Conservation (phyloP, 768 basidiomycete genomes). For the Hypsizygus marmoreus region DNA sequence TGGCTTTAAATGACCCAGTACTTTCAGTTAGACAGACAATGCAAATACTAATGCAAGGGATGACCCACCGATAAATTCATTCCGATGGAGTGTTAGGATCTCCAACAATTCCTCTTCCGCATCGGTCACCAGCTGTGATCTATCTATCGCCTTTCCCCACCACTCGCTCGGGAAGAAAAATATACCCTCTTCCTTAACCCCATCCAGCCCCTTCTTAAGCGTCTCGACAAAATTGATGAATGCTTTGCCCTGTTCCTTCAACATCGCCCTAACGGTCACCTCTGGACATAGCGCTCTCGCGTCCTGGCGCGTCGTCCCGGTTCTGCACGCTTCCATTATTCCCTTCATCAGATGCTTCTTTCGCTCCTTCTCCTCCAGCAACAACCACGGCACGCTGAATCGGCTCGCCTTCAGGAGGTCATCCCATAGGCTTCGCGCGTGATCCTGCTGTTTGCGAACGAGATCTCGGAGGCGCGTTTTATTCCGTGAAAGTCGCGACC, state of each 20-base stretch:
- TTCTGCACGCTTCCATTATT: constrained; percentile 9
- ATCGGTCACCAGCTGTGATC: background rate
- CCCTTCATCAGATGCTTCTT: constrained; percentile 16
- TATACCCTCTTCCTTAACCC: constrained; percentile 3
- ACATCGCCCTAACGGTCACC: constrained; percentile 11
- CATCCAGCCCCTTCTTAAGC: constrained; percentile 3
- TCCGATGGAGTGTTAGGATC: constrained; percentile 14
- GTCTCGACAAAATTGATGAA: constrained; percentile 1
- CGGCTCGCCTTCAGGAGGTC: constrained; percentile 2
- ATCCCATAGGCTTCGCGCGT: constrained; percentile 4
- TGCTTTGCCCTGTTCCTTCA: constrained; percentile 7
- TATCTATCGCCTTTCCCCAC: constrained; percentile 16
- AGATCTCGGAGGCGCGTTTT: background rate
- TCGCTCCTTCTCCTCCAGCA: constrained; percentile 15
- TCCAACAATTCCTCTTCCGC: constrained; percentile 5
- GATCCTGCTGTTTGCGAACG: background rate
- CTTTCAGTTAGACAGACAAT: background rate
- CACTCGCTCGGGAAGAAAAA: constrained; percentile 18
- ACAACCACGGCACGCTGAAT: constrained; percentile 17
- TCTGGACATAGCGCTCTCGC: constrained; percentile 20
- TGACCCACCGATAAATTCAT: constrained; percentile 20
- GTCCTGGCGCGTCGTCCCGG: constrained; percentile 6
- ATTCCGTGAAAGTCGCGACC: no score
- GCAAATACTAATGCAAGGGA: background rate
- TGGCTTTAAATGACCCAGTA: background rate